Percentiles rank a stretch among this genome's conserved stretches.
Conservation (phyloP, 306 rosid genomes). For the Cicer arietinum region DNA sequence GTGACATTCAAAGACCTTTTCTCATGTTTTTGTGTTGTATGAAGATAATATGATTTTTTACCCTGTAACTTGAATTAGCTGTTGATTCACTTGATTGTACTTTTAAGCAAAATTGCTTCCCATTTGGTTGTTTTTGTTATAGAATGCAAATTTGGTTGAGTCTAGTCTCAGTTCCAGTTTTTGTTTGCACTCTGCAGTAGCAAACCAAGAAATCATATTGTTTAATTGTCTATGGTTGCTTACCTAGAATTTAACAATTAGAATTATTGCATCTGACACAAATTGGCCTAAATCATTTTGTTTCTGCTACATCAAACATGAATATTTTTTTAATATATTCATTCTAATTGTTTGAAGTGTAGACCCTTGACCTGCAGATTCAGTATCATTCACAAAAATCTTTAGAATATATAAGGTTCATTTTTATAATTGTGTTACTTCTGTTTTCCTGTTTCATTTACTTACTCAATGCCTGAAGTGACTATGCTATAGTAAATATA, state of each 20-base stretch:
- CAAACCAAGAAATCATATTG: constrained; percentile 8
- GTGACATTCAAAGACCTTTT: not conserved
- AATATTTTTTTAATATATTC: not conserved
- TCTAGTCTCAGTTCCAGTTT: constrained; percentile 21
- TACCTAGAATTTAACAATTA: constrained; percentile 9
- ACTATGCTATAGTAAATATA: constrained; percentile 4
- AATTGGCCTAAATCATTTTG: not conserved
- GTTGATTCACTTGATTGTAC: not conserved
- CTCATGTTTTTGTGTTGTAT: constrained; percentile 29
- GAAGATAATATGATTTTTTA: not conserved
- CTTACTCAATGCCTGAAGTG: constrained; percentile 21
- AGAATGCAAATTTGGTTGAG: constrained; percentile 31
- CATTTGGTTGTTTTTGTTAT: constrained; percentile 10
- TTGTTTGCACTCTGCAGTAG: constrained; percentile 12
- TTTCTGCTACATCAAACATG: constrained; percentile 17
- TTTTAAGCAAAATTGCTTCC: constrained; percentile 17
- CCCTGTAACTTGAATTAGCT: constrained; percentile 20
- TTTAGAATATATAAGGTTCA: constrained; percentile 24
- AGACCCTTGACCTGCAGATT: constrained; percentile 13
- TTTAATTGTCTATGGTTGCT: constrained; percentile 21
- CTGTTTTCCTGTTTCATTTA: constrained; percentile 9
- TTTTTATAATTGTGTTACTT: not conserved
- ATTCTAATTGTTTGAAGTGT: constrained; percentile 8
- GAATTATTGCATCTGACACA: not conserved
- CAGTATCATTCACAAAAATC: constrained; percentile 18